Evolutionary conservation across 2,329 filamentous ascomycete species (phyloP), one percentile per base, ranked within the genome.

Genomic region (Claviceps fusiformis): DNA sequence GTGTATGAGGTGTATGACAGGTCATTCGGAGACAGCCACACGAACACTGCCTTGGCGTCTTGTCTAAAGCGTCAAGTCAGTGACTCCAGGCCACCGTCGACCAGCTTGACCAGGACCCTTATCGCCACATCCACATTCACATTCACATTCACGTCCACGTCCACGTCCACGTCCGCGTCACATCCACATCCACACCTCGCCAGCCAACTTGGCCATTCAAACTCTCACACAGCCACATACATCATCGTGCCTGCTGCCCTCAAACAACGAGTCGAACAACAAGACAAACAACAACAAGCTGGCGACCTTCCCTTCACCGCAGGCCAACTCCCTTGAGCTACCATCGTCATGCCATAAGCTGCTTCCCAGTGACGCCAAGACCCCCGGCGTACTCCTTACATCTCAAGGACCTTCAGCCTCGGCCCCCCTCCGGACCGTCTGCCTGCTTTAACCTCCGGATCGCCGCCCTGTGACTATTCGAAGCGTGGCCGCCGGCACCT

Each of bases 301-400:
- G 33, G 24, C 37, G 24, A 33, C 3, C 29, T 7, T 17, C 45
- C 15, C 33, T 33, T 2, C 17, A 24, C 17, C 15, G 17, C 44
- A 8, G 15, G 29, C 8, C 31, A 5, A 9, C 31, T n/a, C 37
- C 15, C 15, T 46, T 6, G 43, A 53, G 43, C 51, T 17, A 19
- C 31, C 50, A 53, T 48, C 54, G 54, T 44, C 44, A 52, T 49
- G 50, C 35, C 44, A 52, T 48, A 49, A 33, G 39, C 37, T 48
- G 46, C 44, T 53, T 37, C n/a, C 49, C 13, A 39, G 6, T 17
- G 33, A 55, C 51, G 50, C 54, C 43, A 49, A 43, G 27, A 19
- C 37, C 33, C 11, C 47, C 35, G 49, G 47, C 54, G 41, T 50
- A 55, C 24, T 44, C 50, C 43, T 33, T 9, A 46, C 9, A 5